Conservation (phyloP, 352 stramenopile genomes). For the Phytophthora niederhauseri region DNA sequence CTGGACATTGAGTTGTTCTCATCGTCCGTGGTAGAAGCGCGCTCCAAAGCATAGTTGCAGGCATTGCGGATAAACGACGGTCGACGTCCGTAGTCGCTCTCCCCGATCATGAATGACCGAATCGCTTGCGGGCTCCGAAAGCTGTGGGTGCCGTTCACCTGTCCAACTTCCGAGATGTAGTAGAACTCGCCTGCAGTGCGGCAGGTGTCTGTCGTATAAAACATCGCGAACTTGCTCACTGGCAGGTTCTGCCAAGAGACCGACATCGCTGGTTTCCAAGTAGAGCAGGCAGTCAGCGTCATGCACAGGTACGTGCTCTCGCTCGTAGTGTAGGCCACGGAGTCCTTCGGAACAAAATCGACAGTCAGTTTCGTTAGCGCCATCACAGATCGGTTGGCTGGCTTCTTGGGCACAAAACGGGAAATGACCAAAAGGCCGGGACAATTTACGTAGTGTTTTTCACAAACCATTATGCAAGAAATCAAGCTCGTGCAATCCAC, state of each 20-base stretch:
- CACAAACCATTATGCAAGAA: neutral
- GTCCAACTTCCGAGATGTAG: constrained; percentile 9
- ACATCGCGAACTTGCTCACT: constrained; percentile 2
- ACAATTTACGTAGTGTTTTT: neutral
- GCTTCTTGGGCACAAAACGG: neutral
- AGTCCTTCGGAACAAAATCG: neutral
- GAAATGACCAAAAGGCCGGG: neutral
- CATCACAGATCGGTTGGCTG: neutral
- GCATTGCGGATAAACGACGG: neutral
- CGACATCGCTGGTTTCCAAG: constrained; percentile 1
- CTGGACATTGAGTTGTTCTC: neutral
- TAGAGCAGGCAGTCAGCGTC: neutral
- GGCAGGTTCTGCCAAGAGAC: constrained; percentile 9
- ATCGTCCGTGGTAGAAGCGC: neutral
- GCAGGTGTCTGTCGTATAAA: constrained; percentile 16
- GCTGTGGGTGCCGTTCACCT: constrained; percentile 2
- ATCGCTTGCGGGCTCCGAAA: constrained; percentile 9
- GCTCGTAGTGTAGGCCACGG: neutral
- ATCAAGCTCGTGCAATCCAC: neutral
- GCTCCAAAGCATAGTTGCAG: neutral
- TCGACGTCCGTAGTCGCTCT: constrained; percentile 8
- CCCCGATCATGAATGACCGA: constrained; percentile 17
- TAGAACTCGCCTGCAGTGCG: constrained; percentile 6
- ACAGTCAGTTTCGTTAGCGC: neutral
- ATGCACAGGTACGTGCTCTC: neutral